phyloP scores from a whole-genome alignment of 2,329 filamentous ascomycete species.

The Cytospora chrysosperma region DNA sequence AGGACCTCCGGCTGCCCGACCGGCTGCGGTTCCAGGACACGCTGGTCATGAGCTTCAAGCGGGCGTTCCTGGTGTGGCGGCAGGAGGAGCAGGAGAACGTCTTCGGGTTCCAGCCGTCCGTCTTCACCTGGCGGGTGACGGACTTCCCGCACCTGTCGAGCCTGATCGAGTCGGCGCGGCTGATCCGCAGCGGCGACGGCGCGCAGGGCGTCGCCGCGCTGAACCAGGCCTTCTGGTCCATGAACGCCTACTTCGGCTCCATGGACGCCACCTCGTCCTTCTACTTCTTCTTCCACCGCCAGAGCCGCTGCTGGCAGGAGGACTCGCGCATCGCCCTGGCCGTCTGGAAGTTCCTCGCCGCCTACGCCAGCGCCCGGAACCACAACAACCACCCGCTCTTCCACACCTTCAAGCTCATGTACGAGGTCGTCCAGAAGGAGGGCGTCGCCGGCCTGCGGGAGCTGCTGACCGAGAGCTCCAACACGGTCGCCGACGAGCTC shows the following conservation, averaged over 20 bases:
- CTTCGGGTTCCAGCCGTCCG: slow-evolving; percentile 12
- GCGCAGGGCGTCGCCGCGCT: slow-evolving; percentile 7
- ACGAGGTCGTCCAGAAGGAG: slow-evolving; percentile 21
- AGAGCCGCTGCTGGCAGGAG: slow-evolving; percentile 18
- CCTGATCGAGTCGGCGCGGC: slow-evolving; percentile 17
- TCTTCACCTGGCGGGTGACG: slow-evolving; percentile 17
- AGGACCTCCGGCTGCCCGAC: slow-evolving; percentile 15
- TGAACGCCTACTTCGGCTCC: slow-evolving; percentile 8
- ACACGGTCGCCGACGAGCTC: slow-evolving; percentile 17
- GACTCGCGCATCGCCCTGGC: slow-evolving; percentile 18
- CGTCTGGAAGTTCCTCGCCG: slow-evolving; percentile 19
- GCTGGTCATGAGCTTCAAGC: slow-evolving; percentile 20
- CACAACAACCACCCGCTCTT: slow-evolving; percentile 21
- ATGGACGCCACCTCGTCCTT: slow-evolving; percentile 20
- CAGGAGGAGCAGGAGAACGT: slow-evolving; percentile 17
- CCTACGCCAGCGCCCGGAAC: slow-evolving; percentile 8
- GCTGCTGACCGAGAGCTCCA: slow-evolving; percentile 16
- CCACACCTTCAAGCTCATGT: slow-evolving; percentile 20
- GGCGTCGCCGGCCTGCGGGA: slow-evolving; percentile 10
- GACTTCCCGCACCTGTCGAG: slow-evolving; percentile 20
- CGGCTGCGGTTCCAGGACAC: slow-evolving; percentile 18
- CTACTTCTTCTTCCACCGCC: slow-evolving; percentile 22
- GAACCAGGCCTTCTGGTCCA: slow-evolving; percentile 19
- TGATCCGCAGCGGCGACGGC: slow-evolving; percentile 10
- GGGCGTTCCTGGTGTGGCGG: slow-evolving; percentile 17